phyloP scores from a whole-genome alignment of 345 rosid species.

The Dipteronia dyeriana region DNA sequence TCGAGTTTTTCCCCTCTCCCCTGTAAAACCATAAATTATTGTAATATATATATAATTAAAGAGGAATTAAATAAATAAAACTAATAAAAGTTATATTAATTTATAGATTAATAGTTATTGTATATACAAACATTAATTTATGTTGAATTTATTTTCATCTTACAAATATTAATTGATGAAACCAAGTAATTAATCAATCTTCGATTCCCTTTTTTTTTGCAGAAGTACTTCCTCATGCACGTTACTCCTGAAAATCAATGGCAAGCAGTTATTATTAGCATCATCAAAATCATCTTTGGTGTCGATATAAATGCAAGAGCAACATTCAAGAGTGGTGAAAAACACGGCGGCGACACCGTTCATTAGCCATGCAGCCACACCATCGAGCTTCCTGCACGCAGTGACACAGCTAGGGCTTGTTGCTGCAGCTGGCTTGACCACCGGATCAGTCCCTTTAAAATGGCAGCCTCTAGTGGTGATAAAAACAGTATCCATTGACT shows the following conservation, averaged over 20 bases:
- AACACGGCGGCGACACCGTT: slow-evolving; percentile 40
- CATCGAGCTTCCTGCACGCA: slow-evolving; percentile 32
- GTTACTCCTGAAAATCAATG: slow-evolving; percentile 2
- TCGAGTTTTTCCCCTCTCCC: too few relatives aligned
- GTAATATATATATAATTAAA: too few relatives aligned
- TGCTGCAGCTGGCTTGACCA: not conserved
- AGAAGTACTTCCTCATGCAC: not conserved
- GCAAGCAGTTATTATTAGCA: not conserved
- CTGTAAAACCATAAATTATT: too few relatives aligned
- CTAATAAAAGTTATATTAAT: not conserved
- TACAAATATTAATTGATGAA: not conserved
- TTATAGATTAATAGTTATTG: too few relatives aligned
- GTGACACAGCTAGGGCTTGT: slow-evolving; percentile 2
- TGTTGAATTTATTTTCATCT: not conserved
- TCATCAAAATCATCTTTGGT: slow-evolving; percentile 42
- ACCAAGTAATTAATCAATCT: not conserved
- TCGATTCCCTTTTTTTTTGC: not conserved
- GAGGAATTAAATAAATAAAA: too few relatives aligned
- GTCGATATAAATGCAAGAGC: slow-evolving; percentile 37
- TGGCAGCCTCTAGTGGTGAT: not conserved
- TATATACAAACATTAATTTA: not conserved
- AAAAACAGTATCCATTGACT: not conserved
- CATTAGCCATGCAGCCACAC: slow-evolving; percentile 33
- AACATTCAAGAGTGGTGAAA: slow-evolving; percentile 43
- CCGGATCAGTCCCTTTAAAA: not conserved